A percentile compares a stretch with the other conserved stretches of the same genome.
phyloP scores from a whole-genome alignment of 139 green algal genomes.

The Micractinium sp. region DNA sequence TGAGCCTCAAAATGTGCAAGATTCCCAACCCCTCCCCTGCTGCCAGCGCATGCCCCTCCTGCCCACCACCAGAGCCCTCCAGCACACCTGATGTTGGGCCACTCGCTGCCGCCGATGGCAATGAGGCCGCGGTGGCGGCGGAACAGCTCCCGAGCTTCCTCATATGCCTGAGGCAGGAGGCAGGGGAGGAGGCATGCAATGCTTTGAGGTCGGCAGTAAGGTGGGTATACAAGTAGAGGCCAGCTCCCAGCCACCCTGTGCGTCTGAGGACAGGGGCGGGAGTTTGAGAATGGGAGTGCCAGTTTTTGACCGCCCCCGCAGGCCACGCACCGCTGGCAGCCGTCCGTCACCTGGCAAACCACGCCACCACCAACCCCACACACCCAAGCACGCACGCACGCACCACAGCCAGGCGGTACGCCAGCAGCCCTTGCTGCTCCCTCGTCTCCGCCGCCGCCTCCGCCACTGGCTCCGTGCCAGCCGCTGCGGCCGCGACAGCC shows the following conservation, averaged over 20 bases:
- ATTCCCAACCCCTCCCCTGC: too few relatives aligned
- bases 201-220: neutral
- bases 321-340: neutral
- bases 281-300: too few relatives aligned
- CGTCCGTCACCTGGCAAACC: neutral
- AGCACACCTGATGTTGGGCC: conserved; percentile 52
- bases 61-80: too few relatives aligned
- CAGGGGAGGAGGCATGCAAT: neutral
- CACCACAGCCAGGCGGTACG: conserved; percentile 43
- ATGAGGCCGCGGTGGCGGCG: conserved; percentile 45
- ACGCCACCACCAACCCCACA: neutral
- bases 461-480: neutral
- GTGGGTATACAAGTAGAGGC: neutral
- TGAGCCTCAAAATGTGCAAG: too few relatives aligned
- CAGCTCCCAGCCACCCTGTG: too few relatives aligned
- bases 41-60: too few relatives aligned
- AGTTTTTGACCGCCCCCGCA: too few relatives aligned
- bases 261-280: too few relatives aligned
- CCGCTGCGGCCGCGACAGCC: neutral
- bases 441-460: neutral
- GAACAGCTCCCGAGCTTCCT: conserved; percentile 62
- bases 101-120: conserved; percentile 57
- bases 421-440: conserved; percentile 45
- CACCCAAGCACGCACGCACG: neutral
- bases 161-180: conserved; percentile 39